Conservation (phyloP, 208 protist genomes). For the Crithidia bombi region DNA sequence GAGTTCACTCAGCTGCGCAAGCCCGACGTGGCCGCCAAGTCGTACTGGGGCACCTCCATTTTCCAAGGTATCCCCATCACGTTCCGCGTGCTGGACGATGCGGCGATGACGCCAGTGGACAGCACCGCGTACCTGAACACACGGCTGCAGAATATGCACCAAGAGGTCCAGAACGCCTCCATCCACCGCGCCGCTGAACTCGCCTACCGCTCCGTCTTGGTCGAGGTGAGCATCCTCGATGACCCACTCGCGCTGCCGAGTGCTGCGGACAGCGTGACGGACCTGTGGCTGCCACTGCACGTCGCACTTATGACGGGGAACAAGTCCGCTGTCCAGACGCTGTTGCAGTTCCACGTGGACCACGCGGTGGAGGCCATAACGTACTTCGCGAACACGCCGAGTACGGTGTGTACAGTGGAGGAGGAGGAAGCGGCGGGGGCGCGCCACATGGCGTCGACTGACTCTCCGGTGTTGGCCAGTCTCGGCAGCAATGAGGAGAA, state of each 20-base stretch:
- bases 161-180: constrained; percentile 26
- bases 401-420: background rate
- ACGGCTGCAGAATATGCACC: constrained; percentile 21
- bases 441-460: background rate
- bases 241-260: constrained; percentile 48
- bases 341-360: constrained; percentile 68
- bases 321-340: constrained; percentile 27
- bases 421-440: background rate
- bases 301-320: constrained; percentile 67
- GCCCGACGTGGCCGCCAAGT: constrained; percentile 26
- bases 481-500: background rate
- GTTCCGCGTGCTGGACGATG: constrained; percentile 46
- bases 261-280: constrained; percentile 41
- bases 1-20: constrained; percentile 35
- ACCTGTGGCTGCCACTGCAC: constrained; percentile 74
- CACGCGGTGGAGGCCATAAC: constrained; percentile 48
- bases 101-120: constrained; percentile 30
- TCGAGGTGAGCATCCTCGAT: constrained; percentile 70
- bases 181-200: constrained; percentile 25
- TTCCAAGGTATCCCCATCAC: constrained; percentile 37
- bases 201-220: constrained; percentile 57
- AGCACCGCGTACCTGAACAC: constrained; percentile 18
- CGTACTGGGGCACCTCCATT: constrained; percentile 41
- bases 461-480: background rate
- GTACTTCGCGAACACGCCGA: constrained; percentile 25